These are phyloP conservation scores for Porcisia deanei DNA, from an alignment of 208 protist species.

Conservation along the genomic window DNA sequence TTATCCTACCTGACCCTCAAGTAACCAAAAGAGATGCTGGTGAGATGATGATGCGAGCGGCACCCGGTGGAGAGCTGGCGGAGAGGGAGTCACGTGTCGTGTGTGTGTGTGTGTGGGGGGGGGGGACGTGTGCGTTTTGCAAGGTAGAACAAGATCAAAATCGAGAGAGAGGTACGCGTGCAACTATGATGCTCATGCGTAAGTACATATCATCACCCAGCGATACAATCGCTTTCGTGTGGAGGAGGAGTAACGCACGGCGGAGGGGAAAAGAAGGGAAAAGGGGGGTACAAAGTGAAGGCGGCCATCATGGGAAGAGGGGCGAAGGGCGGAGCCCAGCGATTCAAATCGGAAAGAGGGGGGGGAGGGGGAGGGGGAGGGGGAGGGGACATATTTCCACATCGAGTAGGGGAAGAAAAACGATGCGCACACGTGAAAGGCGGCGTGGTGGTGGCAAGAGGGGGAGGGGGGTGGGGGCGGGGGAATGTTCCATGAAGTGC, in stretches of 20 bases:
- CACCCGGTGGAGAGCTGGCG: background rate
- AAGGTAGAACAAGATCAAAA: background rate
- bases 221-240: too few relatives aligned
- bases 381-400: background rate
- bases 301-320: too few relatives aligned
- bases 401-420: background rate
- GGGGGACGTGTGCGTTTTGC: too few relatives aligned
- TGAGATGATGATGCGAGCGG: background rate
- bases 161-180: background rate
- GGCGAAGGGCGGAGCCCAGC: too few relatives aligned
- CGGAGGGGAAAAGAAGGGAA: too few relatives aligned
- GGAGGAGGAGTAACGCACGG: too few relatives aligned
- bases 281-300: too few relatives aligned
- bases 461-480: background rate
- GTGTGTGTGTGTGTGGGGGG: background rate
- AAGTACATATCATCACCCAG: too few relatives aligned
- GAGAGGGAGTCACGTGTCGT: background rate
- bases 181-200: too few relatives aligned
- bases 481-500: background rate
- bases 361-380: background rate
- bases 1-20: too few relatives aligned
- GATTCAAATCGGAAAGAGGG: too few relatives aligned
- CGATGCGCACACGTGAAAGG: background rate
- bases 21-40: background rate
- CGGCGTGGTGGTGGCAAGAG: too few relatives aligned